These are phyloP conservation scores for Hebeloma cylindrosporum DNA, from an alignment of 768 basidiomycete species.

Conservation along the genomic window DNA sequence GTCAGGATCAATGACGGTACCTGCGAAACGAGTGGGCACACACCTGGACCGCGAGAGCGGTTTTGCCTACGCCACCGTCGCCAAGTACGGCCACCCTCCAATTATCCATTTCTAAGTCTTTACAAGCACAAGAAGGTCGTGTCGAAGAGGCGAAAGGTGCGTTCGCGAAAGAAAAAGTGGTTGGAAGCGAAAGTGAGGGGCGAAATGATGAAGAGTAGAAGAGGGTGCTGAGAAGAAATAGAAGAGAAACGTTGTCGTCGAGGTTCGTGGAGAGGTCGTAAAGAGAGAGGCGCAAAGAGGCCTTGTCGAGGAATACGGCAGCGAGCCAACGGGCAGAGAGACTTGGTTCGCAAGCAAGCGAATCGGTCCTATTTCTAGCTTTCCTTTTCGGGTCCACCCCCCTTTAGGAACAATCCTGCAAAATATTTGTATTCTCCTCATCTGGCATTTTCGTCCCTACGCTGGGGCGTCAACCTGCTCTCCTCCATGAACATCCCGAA, in stretches of 20 bases:
- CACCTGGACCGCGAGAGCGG: constrained; percentile 93
- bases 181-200: constrained; percentile 5
- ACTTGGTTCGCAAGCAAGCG: constrained; percentile 32
- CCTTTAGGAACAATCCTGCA: constrained; percentile 11
- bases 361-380: constrained; percentile 37
- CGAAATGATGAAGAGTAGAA: constrained; percentile 21
- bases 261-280: constrained; percentile 66
- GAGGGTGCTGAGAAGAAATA: constrained; percentile 39
- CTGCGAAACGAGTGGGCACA: constrained; percentile 26
- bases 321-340: constrained; percentile 32
- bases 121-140: constrained; percentile 3
- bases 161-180: constrained; percentile 3
- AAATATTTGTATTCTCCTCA: constrained; percentile 7
- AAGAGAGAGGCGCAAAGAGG: constrained; percentile 42
- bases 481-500: constrained; percentile 5
- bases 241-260: constrained; percentile 58
- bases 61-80: constrained; percentile 97
- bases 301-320: constrained; percentile 33
- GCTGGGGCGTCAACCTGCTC: constrained; percentile 8
- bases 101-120: constrained; percentile 70
- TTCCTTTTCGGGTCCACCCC: constrained; percentile 18
- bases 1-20: constrained; percentile 12
- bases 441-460: constrained; percentile 10
- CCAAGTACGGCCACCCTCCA: constrained; percentile 96
- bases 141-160: constrained; percentile 1